Percentiles rank a stretch among this genome's conserved stretches.
Evolutionary conservation across 148 eudicot genomes (phyloP).

Genomic region (Camellia granthamiana): DNA sequence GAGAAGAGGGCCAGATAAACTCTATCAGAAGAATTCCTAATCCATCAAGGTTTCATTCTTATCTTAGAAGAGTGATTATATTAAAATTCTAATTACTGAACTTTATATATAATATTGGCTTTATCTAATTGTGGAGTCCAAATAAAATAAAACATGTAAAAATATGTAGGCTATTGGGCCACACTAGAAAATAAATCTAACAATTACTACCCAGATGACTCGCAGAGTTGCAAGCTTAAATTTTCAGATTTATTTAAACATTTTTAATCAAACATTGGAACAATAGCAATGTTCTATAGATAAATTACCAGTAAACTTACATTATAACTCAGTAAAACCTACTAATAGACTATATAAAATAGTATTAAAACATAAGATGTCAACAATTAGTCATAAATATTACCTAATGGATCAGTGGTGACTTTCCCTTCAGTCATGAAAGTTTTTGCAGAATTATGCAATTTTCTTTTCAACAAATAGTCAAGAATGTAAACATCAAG

Average conservation of each 20-base stretch:
- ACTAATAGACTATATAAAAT: not conserved
- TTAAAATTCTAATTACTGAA: too few species aligned
- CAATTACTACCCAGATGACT: not conserved
- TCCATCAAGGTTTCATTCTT: too few species aligned
- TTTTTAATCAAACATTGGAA: not conserved
- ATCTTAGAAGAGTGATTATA: too few species aligned
- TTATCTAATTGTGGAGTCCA: too few species aligned
- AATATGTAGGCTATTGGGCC: too few species aligned
- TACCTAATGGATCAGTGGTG: constrained; percentile 98
- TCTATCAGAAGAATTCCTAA: too few species aligned
- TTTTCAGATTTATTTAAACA: not conserved
- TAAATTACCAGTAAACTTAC: not conserved
- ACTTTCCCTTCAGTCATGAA: constrained; percentile 99
- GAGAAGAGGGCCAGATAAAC: too few species aligned
- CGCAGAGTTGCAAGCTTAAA: too few species aligned
- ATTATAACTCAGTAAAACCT: not conserved
- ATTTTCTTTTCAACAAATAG: constrained; percentile 84
- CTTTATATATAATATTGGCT: too few species aligned
- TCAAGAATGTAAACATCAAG: constrained; percentile 98
- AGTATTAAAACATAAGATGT: not conserved
- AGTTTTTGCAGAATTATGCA: constrained; percentile 90
- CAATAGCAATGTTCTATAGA: not conserved
- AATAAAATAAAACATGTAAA: too few species aligned
- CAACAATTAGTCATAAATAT: constrained; percentile 14
- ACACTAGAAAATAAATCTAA: too few species aligned